phyloP scores from a whole-genome alignment of 768 basidiomycete genomes.

The Hortiboletus flavorubellus region DNA sequence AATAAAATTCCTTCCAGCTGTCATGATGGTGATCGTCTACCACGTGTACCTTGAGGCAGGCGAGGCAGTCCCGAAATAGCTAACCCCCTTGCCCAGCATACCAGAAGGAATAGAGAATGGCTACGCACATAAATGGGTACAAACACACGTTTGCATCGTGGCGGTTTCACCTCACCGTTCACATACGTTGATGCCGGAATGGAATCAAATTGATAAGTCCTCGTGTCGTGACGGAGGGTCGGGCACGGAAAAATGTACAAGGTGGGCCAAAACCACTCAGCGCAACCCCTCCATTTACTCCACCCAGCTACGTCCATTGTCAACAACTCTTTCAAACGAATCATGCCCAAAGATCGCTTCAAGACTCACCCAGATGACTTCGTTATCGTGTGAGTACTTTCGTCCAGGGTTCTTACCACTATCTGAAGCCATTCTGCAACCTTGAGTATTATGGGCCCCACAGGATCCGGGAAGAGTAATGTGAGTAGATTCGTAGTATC shows the following conservation, averaged over 20 bases:
- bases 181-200: not conserved
- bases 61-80: not conserved
- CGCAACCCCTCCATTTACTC: not conserved
- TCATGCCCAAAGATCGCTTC: slow-evolving; percentile 1
- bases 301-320: not conserved
- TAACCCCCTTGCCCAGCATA: not conserved
- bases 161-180: too few species aligned
- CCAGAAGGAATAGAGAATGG: not conserved
- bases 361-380: slow-evolving; percentile 5
- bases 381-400: slow-evolving; percentile 13
- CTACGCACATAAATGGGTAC: not conserved
- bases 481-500: slow-evolving; percentile 3
- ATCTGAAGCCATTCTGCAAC: not conserved
- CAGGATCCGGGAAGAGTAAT: slow-evolving; percentile 24
- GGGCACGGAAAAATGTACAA: not conserved
- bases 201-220: not conserved
- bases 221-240: not conserved
- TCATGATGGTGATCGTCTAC: too few species aligned
- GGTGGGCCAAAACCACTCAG: not conserved
- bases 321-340: not conserved
- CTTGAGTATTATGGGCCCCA: slow-evolving; percentile 24
- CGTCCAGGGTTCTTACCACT: not conserved
- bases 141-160: not conserved
- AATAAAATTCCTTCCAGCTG: not conserved
- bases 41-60: not conserved